phyloP scores from a whole-genome alignment of 208 protist genomes.

The Leishmania mexicana region DNA sequence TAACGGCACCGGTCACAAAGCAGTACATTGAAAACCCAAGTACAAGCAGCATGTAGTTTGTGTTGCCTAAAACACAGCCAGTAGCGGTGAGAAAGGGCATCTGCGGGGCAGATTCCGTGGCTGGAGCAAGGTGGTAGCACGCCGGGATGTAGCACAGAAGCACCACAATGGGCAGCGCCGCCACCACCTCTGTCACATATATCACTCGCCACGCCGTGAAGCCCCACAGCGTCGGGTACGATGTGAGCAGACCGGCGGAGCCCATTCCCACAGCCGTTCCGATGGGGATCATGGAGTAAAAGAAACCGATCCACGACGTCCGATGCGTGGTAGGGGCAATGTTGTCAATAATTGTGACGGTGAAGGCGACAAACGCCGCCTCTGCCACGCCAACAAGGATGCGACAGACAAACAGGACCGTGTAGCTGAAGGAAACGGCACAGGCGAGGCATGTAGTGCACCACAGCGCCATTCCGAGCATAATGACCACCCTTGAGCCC shows the following conservation, averaged over 20 bases:
- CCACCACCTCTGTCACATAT: slow-evolving; percentile 60
- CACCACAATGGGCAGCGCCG: slow-evolving; percentile 44
- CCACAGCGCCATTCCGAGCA: slow-evolving; percentile 70
- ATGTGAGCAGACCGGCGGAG: slow-evolving; percentile 59
- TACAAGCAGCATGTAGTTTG: slow-evolving; percentile 64
- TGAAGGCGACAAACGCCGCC: slow-evolving; percentile 82
- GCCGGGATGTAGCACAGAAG: slow-evolving; percentile 43
- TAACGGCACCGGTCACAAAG: slow-evolving; percentile 83
- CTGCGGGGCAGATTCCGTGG: not conserved
- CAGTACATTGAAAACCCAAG: slow-evolving; percentile 85
- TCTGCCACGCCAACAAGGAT: slow-evolving; percentile 79
- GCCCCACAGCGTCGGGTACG: slow-evolving; percentile 8
- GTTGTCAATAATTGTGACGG: slow-evolving; percentile 81
- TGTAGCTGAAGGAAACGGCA: slow-evolving; percentile 52
- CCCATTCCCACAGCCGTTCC: slow-evolving; percentile 80
- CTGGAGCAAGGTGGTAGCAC: slow-evolving; percentile 16
- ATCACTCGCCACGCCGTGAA: slow-evolving; percentile 54
- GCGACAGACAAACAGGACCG: slow-evolving; percentile 49
- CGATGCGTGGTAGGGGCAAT: slow-evolving; percentile 63
- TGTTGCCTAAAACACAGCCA: slow-evolving; percentile 44
- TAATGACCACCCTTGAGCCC: slow-evolving; percentile 46
- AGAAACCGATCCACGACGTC: slow-evolving; percentile 83
- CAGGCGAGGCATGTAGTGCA: slow-evolving; percentile 48
- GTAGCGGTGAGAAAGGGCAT: slow-evolving; percentile 27
- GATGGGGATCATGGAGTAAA: slow-evolving; percentile 88